These are phyloP conservation scores for Candida oleophila DNA, from an alignment of 805 yeast species.

Conservation along the genomic window DNA sequence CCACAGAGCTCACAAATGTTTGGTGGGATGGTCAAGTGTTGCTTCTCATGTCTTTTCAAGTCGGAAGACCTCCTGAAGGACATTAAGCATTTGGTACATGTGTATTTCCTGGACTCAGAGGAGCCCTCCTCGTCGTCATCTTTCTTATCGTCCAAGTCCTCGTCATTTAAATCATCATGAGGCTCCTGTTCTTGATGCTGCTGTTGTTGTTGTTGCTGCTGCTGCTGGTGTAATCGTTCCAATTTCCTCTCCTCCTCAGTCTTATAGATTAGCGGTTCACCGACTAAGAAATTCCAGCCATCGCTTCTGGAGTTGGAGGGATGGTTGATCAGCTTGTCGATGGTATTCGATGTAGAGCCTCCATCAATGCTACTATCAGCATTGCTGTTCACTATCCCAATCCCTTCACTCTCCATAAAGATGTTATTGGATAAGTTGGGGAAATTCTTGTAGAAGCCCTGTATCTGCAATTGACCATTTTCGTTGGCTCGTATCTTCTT, in stretches of 20 bases:
- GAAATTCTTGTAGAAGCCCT: conserved; percentile 39
- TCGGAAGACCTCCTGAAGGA: conserved; percentile 69
- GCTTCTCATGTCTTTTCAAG: conserved; percentile 72
- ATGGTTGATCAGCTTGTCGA: conserved; percentile 1
- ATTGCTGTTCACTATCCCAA: background rate
- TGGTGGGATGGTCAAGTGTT: conserved; percentile 69
- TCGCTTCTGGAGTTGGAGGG: conserved; percentile 10
- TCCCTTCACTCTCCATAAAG: conserved; percentile 17
- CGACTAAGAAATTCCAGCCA: conserved; percentile 34
- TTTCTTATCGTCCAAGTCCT: conserved; percentile 6
- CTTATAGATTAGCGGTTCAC: conserved; percentile 13
- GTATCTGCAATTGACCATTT: conserved; percentile 43
- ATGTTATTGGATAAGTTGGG: conserved; percentile 45
- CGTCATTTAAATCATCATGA: conserved; percentile 2
- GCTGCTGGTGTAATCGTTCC: background rate
- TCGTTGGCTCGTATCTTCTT: conserved; percentile 33
- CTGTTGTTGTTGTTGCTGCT: background rate
- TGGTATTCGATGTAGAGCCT: background rate
- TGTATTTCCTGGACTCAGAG: conserved; percentile 37
- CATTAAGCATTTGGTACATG: conserved; percentile 60
- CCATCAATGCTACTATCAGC: background rate
- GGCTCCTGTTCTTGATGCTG: background rate
- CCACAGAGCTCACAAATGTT: conserved; percentile 75
- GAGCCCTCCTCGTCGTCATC: conserved; percentile 8
- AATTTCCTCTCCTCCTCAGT: background rate